Base-by-base conservation (phyloP, 1,284 basidiomycete species). In the Pterula multifida region DNA sequence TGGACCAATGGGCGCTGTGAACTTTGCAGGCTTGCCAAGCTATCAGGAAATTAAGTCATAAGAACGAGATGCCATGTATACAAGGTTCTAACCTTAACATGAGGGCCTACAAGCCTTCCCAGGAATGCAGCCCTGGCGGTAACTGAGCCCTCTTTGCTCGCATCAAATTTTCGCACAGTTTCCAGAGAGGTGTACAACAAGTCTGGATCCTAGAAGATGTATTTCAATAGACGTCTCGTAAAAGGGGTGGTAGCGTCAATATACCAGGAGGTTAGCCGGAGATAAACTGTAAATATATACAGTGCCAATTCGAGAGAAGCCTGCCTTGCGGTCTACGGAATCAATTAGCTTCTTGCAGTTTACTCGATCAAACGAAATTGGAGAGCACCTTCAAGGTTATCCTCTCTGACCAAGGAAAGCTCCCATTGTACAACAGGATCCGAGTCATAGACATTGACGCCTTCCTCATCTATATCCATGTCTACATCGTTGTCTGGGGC, bases 151-250 rank as follows among this genome's bases (percentile, higher is more conserved):
- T 73, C 67, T 26, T 69, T 66, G 12, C 39, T 42, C 6, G 59
- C 64, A 55, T 85, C 83, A 1, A 66, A 66, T 13, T 65, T 59
- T 22, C 72, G 68, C n/a, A 85, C 68, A 21, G 58, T 60, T 26
- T 67, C 66, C 3, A 70, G 76, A 0, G 75, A 70, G 2, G 64
- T 61, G 54, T 78, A 81, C 2, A 86, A 64, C 4, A 81, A 64
- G 1, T 69, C 76, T 1, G 75, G 70, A 56, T 85, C 83, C 83
- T 85, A 55, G 4, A 12, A n/a, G 23, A 26, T 21, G n/a, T 47
- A 48, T 49, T 9, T 17, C n/a, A 42, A 19, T 42, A 19, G 17
- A 4, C 4, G 17, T 9, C 39, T 11, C 4, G 9, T 9, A 11
- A 9, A 22, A n/a, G 17, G 21, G 19, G 17, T 17, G 21, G 17